phyloP scores from a whole-genome alignment of 805 yeast genomes.

The Lipomyces japonicus region DNA sequence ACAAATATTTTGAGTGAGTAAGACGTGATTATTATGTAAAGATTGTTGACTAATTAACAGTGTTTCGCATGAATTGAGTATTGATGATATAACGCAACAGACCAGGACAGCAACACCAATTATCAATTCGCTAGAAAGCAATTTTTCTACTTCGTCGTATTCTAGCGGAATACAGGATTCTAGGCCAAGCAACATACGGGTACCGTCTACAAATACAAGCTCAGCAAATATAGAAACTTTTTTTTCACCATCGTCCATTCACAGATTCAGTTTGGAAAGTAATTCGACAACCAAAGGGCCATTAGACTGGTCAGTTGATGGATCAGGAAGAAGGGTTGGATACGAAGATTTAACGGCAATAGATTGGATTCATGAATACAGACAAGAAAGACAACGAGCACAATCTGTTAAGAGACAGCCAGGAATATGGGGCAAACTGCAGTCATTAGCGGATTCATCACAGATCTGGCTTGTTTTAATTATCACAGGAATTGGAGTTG shows the following conservation, averaged over 20 bases:
- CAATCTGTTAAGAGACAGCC: conserved; percentile 12
- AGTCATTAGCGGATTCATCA: conserved; percentile 31
- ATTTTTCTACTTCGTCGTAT: not conserved
- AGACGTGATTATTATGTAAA: no score
- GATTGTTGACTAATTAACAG: no score
- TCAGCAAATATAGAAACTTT: no score
- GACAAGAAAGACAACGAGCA: conserved; percentile 31
- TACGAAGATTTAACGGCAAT: conserved; percentile 29
- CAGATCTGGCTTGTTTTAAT: conserved; percentile 68
- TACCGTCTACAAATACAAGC: no score
- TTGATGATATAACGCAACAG: no score
- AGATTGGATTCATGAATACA: conserved; percentile 40
- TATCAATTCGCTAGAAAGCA: not conserved
- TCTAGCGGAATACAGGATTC: no score
- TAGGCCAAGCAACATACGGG: no score
- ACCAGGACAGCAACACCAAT: not conserved
- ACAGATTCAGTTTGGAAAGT: conserved; percentile 18
- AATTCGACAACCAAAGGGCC: conserved; percentile 11
- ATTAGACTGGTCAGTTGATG: conserved; percentile 8
- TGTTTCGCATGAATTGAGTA: no score
- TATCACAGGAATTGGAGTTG: conserved; percentile 67
- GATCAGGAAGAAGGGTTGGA: conserved; percentile 12
- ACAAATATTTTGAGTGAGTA: no score
- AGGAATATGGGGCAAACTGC: conserved; percentile 31
- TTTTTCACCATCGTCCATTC: conserved; percentile 2